These are phyloP conservation scores for Hypoxylon fragiforme DNA, from an alignment of 495 filamentous ascomycete species.

Conservation along the genomic window DNA sequence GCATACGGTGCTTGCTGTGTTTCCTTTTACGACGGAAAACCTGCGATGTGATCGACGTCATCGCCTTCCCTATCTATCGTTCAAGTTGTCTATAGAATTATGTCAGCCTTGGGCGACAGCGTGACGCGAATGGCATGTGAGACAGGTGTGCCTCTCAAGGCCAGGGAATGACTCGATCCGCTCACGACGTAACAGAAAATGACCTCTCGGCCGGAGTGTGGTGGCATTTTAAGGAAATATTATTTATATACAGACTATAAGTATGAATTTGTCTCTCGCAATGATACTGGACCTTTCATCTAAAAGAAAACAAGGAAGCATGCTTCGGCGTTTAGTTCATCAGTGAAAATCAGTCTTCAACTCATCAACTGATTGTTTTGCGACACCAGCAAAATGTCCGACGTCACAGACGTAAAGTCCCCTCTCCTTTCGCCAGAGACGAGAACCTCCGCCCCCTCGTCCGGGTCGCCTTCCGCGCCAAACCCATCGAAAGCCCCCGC, in stretches of 20 bases:
- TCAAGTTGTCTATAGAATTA: slow-evolving; percentile 2
- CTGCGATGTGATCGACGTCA: slow-evolving; percentile 16
- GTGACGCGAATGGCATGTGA: slow-evolving; percentile 12
- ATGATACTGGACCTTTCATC: too few species aligned
- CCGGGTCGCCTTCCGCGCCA: slow-evolving; percentile 13
- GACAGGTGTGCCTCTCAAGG: slow-evolving; percentile 6
- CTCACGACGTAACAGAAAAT: slow-evolving; percentile 11
- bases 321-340: too few species aligned
- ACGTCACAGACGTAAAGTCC: slow-evolving; percentile 27
- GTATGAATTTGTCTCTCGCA: too few species aligned
- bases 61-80: slow-evolving; percentile 7
- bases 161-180: slow-evolving; percentile 14
- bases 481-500: slow-evolving; percentile 16
- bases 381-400: too few species aligned
- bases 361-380: too few species aligned
- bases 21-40: neutral
- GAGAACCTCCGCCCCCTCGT: slow-evolving; percentile 14
- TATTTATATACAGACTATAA: too few species aligned
- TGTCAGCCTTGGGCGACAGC: slow-evolving; percentile 12
- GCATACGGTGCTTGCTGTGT: neutral
- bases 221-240: too few species aligned
- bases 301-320: too few species aligned
- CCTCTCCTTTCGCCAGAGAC: slow-evolving; percentile 19
- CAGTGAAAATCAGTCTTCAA: too few species aligned
- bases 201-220: slow-evolving; percentile 13